Evolutionary conservation across 208 protist species (phyloP).

Genomic region (Leishmania turanica): DNA sequence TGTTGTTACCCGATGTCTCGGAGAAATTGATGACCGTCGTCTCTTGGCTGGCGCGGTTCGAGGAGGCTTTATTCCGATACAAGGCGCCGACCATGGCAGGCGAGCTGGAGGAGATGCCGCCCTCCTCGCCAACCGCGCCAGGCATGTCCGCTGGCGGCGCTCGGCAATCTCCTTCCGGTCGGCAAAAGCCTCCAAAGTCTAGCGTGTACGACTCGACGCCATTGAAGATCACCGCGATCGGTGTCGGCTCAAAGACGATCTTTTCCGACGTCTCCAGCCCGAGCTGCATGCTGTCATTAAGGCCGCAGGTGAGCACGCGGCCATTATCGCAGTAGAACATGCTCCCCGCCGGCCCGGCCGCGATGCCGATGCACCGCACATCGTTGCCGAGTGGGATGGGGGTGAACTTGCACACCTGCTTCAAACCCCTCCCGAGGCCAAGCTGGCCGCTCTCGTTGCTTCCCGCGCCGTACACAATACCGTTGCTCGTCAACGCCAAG

Average conservation of each 20-base stretch:
- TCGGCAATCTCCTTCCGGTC: conserved; percentile 19
- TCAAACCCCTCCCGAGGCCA: conserved; percentile 54
- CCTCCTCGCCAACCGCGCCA: background rate
- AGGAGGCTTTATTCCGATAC: background rate
- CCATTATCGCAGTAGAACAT: conserved; percentile 88
- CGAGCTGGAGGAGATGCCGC: background rate
- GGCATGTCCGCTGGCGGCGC: background rate
- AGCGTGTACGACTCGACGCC: conserved; percentile 87
- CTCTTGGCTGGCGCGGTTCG: background rate
- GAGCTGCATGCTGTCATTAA: conserved; percentile 86
- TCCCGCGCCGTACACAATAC: conserved; percentile 82
- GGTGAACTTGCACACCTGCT: conserved; percentile 57
- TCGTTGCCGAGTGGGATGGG: conserved; percentile 54
- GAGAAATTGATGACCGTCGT: conserved; percentile 20
- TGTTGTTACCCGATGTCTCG: conserved; percentile 4
- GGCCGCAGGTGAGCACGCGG: conserved; percentile 72
- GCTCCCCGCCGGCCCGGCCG: conserved; percentile 74
- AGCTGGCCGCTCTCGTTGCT: conserved; percentile 88
- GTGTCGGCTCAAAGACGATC: conserved; percentile 55
- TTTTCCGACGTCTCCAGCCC: conserved; percentile 61
- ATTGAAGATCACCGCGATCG: conserved; percentile 42
- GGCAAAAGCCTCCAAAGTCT: conserved; percentile 77
- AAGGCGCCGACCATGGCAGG: background rate
- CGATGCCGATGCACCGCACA: conserved; percentile 74
- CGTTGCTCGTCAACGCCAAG: conserved; percentile 82